Base-by-base conservation (phyloP, 2,329 filamentous ascomycete species). In the Sporothrix humicola region DNA sequence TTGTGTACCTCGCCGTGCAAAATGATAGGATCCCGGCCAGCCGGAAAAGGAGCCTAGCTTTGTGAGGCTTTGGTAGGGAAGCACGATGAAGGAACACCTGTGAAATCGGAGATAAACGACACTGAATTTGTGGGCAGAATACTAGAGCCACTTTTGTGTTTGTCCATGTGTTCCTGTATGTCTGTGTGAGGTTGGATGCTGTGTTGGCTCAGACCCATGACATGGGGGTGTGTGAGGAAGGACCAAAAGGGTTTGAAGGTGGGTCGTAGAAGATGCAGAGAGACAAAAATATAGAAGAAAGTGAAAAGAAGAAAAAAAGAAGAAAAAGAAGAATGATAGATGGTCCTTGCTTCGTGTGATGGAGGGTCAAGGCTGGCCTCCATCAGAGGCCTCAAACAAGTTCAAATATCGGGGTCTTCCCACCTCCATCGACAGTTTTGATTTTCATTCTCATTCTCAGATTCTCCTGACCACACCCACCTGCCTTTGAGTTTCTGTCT, bases 351-450 rank as follows among this genome's bases (percentile, higher is more conserved):
- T 69, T 20, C 17, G 13, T 50, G 48, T 69, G 26, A 42, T 50
- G 66, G 50, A 56, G 66, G 23, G 61, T 65, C 61, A 65, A 65
- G 42, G 42, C 42, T 46, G 10, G 23, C 15, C 23, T 26, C 23
- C 23, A 26, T 26, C 3, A 26, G 23, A 26, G 23, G 23, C 5
- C 37, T 65, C 9, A 12, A 42, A 46, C 7, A 66, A 66, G 61
- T 7, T 66, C 61, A 66, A 66, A 66, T 66, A 66, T 26, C 42
- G 12, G n/a, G 2, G 42, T 42, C 26, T 20, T 44, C 61, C 61
- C 61, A 26, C 42, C 20, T 26, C 4, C 13, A 17, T 17, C 26
- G 13, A 42, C 8, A 37, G 4, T 61, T 42, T 31, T 42, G 13
- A 31, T 37, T 61, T 9, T 2, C 46, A 48, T 48, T 48, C 46